Percentiles rank a stretch among this genome's conserved stretches.
These are phyloP conservation scores for Berkeleyomyces basicola DNA, from an alignment of 2,329 filamentous ascomycete species.

Conservation along the genomic window DNA sequence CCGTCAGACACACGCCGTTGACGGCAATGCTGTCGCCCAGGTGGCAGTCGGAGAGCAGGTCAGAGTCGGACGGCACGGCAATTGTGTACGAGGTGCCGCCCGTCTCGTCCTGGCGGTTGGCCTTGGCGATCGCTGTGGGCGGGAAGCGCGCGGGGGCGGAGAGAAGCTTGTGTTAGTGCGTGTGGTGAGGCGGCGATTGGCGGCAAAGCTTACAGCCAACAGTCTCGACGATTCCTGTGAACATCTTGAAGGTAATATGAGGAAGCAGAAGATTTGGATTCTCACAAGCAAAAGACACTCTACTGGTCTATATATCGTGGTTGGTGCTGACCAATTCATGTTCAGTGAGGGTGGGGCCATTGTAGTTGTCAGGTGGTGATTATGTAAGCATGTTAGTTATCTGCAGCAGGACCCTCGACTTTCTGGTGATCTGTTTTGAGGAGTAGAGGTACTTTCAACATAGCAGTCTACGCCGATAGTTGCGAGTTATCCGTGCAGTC, in stretches of 20 bases:
- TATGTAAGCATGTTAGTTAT: background rate
- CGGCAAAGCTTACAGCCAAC: conserved; percentile 60
- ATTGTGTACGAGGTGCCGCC: conserved; percentile 87
- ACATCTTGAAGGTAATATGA: conserved; percentile 41
- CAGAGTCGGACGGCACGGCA: conserved; percentile 44
- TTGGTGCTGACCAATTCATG: background rate
- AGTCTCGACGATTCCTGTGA: conserved; percentile 85
- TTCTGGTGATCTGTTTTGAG: too few relatives aligned
- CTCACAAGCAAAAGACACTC: too few relatives aligned
- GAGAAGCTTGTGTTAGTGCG: background rate
- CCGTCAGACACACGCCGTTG: conserved; percentile 91
- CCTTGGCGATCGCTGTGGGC: conserved; percentile 58
- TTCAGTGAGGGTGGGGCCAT: background rate
- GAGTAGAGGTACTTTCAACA: too few relatives aligned
- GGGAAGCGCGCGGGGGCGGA: background rate
- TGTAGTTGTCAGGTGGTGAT: background rate
- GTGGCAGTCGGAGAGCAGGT: conserved; percentile 68
- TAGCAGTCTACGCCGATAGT: too few relatives aligned
- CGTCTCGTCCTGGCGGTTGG: conserved; percentile 65
- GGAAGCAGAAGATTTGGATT: background rate
- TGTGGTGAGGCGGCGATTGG: background rate
- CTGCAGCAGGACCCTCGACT: too few relatives aligned
- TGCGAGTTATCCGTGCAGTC: too few relatives aligned
- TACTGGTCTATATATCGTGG: too few relatives aligned
- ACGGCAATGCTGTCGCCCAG: conserved; percentile 88